phyloP scores from a whole-genome alignment of 163 green algal genomes.

The Scenedesmus sp. region DNA sequence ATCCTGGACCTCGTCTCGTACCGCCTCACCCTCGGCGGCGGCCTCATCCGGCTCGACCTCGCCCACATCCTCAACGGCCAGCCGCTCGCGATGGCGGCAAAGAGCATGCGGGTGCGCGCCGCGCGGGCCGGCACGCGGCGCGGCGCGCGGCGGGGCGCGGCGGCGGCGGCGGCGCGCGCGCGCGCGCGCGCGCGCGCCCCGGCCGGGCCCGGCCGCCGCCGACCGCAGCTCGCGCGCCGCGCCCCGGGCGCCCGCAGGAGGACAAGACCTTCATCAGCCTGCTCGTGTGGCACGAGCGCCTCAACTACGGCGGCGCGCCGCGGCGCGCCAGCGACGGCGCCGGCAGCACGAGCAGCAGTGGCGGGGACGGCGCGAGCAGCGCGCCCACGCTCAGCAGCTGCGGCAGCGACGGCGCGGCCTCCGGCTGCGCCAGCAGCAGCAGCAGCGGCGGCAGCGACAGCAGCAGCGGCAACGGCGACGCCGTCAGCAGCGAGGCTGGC shows the following conservation, averaged over 20 bases:
- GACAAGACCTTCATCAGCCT: constrained; percentile 15
- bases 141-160: too few relatives aligned
- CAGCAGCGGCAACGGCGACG: neutral
- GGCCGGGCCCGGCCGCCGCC: too few relatives aligned
- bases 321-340: neutral
- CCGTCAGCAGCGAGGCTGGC: neutral
- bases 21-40: constrained; percentile 23
- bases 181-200: too few relatives aligned
- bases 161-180: too few relatives aligned
- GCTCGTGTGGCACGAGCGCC: constrained; percentile 35
- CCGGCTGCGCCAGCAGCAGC: constrained; percentile 2
- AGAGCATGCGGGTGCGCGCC: constrained; percentile 22
- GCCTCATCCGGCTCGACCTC: constrained; percentile 36
- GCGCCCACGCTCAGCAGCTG: neutral
- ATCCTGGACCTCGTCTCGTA: constrained; percentile 35
- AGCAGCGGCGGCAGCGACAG: neutral
- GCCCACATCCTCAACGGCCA: constrained; percentile 22
- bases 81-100: constrained; percentile 41
- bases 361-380: neutral
- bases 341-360: constrained; percentile 10
- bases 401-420: neutral
- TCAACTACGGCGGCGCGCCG: constrained; percentile 16
- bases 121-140: too few relatives aligned
- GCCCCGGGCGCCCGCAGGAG: neutral
- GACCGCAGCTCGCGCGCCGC: too few relatives aligned